phyloP scores from a whole-genome alignment of 306 rosid genomes.

The Rubus parviflorus region DNA sequence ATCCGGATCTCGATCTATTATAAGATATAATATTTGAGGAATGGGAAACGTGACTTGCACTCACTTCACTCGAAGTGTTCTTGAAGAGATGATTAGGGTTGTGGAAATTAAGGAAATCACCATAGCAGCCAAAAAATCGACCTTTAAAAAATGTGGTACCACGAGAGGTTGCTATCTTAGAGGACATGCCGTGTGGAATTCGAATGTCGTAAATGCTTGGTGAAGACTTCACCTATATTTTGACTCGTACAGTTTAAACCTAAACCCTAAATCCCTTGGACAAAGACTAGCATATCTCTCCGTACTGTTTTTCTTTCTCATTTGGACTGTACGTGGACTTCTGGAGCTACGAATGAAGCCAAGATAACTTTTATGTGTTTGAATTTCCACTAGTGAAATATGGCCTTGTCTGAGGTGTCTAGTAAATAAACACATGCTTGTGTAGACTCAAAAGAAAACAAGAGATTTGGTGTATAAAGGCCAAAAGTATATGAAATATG shows the following conservation, averaged over 20 bases:
- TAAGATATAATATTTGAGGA: neutral
- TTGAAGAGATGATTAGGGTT: constrained; percentile 12
- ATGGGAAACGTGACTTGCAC: neutral
- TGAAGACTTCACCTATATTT: neutral
- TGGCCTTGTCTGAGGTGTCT: neutral
- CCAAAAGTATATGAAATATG: neutral
- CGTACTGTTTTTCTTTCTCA: neutral
- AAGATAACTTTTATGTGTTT: neutral
- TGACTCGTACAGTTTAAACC: neutral
- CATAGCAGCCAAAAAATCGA: neutral
- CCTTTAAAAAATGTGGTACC: neutral
- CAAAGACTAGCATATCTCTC: neutral
- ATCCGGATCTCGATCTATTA: neutral
- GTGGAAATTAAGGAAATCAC: neutral
- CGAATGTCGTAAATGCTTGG: constrained; percentile 10
- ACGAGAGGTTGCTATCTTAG: constrained; percentile 1
- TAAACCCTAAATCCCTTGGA: neutral
- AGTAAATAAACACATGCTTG: neutral
- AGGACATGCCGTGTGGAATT: constrained; percentile 40
- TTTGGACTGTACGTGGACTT: neutral
- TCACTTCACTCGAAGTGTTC: neutral
- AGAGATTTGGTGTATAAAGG: neutral
- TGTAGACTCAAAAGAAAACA: neutral
- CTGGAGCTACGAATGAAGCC: neutral
- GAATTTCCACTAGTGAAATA: neutral